Percentiles rank a stretch among this genome's conserved stretches.
Conservation (phyloP, 495 filamentous ascomycete species). For the Arthonia radiata region DNA sequence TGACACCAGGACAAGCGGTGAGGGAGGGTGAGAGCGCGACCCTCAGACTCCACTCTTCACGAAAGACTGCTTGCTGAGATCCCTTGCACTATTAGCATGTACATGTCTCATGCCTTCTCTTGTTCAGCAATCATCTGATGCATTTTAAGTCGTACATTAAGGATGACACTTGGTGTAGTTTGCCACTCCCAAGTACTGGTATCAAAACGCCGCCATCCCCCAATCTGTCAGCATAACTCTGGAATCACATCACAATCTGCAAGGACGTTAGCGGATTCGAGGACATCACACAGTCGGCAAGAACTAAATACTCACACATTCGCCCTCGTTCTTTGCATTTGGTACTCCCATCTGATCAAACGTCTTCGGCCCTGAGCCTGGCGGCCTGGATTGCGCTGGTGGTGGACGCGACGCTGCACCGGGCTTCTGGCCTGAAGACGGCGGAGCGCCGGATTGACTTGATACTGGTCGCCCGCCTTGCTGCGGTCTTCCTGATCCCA, state of each 20-base stretch:
- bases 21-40: too few relatives aligned
- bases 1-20: too few relatives aligned
- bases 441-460: conserved; percentile 11
- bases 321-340: conserved; percentile 46
- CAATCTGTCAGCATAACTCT: conserved; percentile 3
- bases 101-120: too few relatives aligned
- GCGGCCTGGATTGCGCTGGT: conserved; percentile 23
- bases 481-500: too few relatives aligned
- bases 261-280: conserved; percentile 10
- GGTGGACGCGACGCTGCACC: conserved; percentile 3
- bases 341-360: conserved; percentile 98
- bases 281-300: neutral
- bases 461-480: too few relatives aligned
- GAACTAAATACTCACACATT: conserved; percentile 53
- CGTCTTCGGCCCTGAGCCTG: conserved; percentile 71
- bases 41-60: too few relatives aligned
- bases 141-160: too few relatives aligned
- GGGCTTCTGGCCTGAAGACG: conserved; percentile 8
- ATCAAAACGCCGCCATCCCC: conserved; percentile 1
- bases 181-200: too few relatives aligned
- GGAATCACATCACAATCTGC: conserved; percentile 34
- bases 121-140: too few relatives aligned
- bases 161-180: too few relatives aligned
- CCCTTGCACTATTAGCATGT: too few relatives aligned
- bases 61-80: too few relatives aligned